Base-by-base conservation (phyloP, 1,284 basidiomycete genomes). In the Trichosporon faecale region DNA sequence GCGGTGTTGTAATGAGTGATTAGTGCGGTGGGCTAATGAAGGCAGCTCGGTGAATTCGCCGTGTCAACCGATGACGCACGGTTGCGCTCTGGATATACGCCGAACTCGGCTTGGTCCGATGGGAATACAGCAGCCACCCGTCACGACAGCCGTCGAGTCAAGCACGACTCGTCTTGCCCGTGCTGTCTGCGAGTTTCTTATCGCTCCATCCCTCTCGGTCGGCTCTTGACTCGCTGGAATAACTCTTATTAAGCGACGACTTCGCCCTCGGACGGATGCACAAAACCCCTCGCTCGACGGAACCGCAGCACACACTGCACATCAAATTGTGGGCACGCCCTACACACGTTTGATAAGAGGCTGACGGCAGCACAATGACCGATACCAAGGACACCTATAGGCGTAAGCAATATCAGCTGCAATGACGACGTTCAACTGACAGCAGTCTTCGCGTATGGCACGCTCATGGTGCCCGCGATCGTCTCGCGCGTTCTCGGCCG, bases 361-460 rank as follows among this genome's bases (percentile, higher is more conserved):
- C 66, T 57, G 66, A 66, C 66, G n/a, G 18, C 49, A 72, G 71
- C 49, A 44, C 37, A 6, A 72, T 72, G 71, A 67, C 27, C 29
- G 66, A 72, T 25, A 16, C 23, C 29, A 40, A 65, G 33, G 64
- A 37, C 35, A 37, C 61, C 1, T 69, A 18, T 35, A 57, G 67
- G 35, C 65, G 71, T 72, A 46, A 21, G 71, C 16, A n/a, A n/a
- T n/a, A n/a, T n/a, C 12, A 9, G 12, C 55, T 27, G 25, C 18
- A 57, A 3, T 4, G 12, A 2, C n/a, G n/a, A n/a, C n/a, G n/a
- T 1, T 11, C 11, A 37, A 37, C 71, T 72, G 25, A 72, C 61
- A 0, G 1, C 85, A 70, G 91, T 91, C 4, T 95, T 95, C 83
- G 94, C 94, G 85, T 94, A 95, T 79, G 94, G 94, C 31, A 93